Evolutionary conservation across 371 early-diverging fungal species (phyloP).

Genomic region (Mortierella sp.): DNA sequence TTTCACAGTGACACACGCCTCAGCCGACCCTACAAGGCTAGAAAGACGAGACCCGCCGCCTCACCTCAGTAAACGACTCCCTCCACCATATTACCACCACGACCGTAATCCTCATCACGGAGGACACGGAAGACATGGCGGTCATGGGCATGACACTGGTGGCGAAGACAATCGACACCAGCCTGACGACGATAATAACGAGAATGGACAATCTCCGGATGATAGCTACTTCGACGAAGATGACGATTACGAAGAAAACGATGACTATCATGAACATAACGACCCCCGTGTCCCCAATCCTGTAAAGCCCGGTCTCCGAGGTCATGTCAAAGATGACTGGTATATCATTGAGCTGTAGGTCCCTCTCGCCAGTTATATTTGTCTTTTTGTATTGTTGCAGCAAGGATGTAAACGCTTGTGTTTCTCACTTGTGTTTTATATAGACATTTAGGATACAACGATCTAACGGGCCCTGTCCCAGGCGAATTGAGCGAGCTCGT

Average conservation of each 20-base stretch:
- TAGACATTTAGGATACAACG: slow-evolving; percentile 64
- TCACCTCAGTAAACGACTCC: slow-evolving; percentile 12
- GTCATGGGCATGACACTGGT: not conserved
- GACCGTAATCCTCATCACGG: slow-evolving; percentile 25
- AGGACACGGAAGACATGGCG: slow-evolving; percentile 1
- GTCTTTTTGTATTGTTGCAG: not conserved
- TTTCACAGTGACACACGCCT: not conserved
- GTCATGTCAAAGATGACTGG: slow-evolving; percentile 36
- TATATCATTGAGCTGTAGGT: slow-evolving; percentile 47
- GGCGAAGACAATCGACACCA: slow-evolving; percentile 11
- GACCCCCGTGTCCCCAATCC: not conserved
- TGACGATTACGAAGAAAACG: not conserved
- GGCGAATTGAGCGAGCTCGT: slow-evolving; percentile 60
- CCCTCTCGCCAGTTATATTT: not conserved
- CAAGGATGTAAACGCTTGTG: not conserved
- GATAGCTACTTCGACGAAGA: not conserved
- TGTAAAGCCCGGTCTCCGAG: not conserved
- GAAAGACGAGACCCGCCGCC: not conserved
- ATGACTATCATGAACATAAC: not conserved
- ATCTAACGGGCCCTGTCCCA: slow-evolving; percentile 65
- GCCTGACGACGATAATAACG: slow-evolving; percentile 26
- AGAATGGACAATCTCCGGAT: not conserved
- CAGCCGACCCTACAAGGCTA: not conserved
- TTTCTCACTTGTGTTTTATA: no score
- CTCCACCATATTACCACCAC: slow-evolving; percentile 21